Evolutionary conservation across 2,329 filamentous ascomycete species (phyloP).

Genomic region (Claviceps humidiphila): DNA sequence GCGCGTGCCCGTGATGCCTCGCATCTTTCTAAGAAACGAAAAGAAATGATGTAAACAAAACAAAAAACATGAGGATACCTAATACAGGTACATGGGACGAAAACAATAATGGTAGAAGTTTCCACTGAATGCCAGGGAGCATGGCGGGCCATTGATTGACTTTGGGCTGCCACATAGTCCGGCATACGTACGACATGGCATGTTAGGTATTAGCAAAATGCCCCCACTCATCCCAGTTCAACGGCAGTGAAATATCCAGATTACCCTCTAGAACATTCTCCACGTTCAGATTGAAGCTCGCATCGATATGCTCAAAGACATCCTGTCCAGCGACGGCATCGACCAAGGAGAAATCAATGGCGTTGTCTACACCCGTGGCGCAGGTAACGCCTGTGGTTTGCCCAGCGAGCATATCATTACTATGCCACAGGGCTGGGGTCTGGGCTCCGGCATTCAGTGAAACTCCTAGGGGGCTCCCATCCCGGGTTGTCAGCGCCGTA

Average conservation of each 20-base stretch:
- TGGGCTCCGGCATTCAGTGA: no score
- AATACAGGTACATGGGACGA: no score
- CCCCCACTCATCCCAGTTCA: slow-evolving; percentile 36
- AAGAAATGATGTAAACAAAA: no score
- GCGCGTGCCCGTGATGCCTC: not conserved
- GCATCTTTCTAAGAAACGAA: not conserved
- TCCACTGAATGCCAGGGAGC: no score
- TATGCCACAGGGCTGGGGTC: slow-evolving; percentile 11
- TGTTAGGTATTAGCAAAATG: slow-evolving; percentile 15
- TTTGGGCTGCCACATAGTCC: no score
- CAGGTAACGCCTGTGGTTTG: slow-evolving; percentile 16
- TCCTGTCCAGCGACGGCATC: slow-evolving; percentile 36
- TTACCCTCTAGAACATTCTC: slow-evolving; percentile 42
- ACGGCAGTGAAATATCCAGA: slow-evolving; percentile 38
- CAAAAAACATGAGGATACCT: not conserved
- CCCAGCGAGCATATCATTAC: slow-evolving; percentile 9
- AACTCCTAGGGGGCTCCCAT: slow-evolving; percentile 6
- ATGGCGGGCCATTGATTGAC: no score
- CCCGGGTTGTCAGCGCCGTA: slow-evolving; percentile 27
- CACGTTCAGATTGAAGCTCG: slow-evolving; percentile 38
- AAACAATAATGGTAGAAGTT: no score
- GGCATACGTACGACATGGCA: no score
- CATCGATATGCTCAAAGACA: slow-evolving; percentile 41
- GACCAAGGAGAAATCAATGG: slow-evolving; percentile 28
- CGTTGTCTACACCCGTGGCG: slow-evolving; percentile 17